These are phyloP conservation scores for Neonectria sp. DNA, from an alignment of 2,329 filamentous ascomycete genomes.

Conservation along the genomic window DNA sequence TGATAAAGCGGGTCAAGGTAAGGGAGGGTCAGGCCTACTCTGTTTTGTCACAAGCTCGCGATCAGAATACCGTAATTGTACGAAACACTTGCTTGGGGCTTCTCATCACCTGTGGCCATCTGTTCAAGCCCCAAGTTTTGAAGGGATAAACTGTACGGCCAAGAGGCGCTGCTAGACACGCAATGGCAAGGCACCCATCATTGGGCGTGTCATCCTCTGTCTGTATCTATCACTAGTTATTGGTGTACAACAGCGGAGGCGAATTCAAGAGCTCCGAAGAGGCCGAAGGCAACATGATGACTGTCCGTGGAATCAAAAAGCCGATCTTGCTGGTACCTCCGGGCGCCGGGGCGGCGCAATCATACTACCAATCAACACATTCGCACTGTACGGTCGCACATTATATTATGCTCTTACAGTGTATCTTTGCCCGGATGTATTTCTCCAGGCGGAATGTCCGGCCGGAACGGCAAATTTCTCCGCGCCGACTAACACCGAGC, in stretches of 20 bases:
- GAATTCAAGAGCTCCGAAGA: neutral
- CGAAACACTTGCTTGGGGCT: neutral
- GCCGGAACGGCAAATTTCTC: conserved; percentile 53
- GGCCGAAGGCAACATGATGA: neutral
- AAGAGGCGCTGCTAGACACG: neutral
- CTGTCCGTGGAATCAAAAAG: conserved; percentile 2
- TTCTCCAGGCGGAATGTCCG: conserved; percentile 30
- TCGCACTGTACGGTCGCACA: conserved; percentile 11
- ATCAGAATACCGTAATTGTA: neutral
- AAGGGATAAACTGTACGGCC: neutral
- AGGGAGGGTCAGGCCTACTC: neutral
- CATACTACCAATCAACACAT: neutral
- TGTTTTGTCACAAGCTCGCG: neutral
- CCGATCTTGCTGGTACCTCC: conserved; percentile 1
- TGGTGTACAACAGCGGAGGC: neutral
- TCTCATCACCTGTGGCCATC: neutral
- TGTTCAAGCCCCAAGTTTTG: neutral
- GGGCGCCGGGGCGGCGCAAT: neutral
- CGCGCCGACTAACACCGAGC: conserved; percentile 55
- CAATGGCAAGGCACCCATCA: neutral
- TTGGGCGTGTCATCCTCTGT: neutral
- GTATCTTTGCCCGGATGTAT: neutral
- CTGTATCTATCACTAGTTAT: neutral
- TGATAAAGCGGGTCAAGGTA: conserved; percentile 6
- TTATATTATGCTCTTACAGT: neutral